A percentile compares a stretch with the other conserved stretches of the same genome.
Conservation (phyloP, 2,329 filamentous ascomycete genomes). For the Lachnellula hyalina region DNA sequence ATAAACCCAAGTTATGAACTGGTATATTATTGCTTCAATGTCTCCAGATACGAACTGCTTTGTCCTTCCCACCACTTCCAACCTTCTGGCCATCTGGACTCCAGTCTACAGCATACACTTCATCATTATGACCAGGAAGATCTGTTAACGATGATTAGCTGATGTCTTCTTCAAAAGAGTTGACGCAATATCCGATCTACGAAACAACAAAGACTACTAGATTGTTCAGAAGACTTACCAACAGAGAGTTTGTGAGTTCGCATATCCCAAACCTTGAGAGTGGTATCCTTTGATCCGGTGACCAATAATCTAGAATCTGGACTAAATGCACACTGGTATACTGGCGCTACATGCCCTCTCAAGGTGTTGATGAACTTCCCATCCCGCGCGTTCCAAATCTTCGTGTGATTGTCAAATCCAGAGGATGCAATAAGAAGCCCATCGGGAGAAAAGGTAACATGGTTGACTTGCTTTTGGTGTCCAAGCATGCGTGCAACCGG, state of each 20-base stretch:
- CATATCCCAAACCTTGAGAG: slow-evolving; percentile 92
- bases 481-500: slow-evolving; percentile 85
- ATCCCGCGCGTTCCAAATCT: slow-evolving; percentile 76
- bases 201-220: background rate
- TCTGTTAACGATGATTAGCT: slow-evolving; percentile 45
- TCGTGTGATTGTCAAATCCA: slow-evolving; percentile 91
- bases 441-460: slow-evolving; percentile 90
- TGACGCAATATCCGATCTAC: background rate
- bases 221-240: slow-evolving; percentile 20
- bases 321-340: slow-evolving; percentile 90
- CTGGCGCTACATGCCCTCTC: slow-evolving; percentile 82
- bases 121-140: slow-evolving; percentile 83
- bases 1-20: too few species aligned
- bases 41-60: slow-evolving; percentile 64
- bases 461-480: slow-evolving; percentile 95
- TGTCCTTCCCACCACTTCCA: slow-evolving; percentile 89
- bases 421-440: slow-evolving; percentile 81
- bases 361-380: slow-evolving; percentile 81
- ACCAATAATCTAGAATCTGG: slow-evolving; percentile 87
- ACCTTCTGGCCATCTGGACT: slow-evolving; percentile 84
- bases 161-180: background rate
- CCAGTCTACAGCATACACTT: slow-evolving; percentile 95
- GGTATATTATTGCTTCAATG: slow-evolving; percentile 37
- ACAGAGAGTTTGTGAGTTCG: slow-evolving; percentile 71
- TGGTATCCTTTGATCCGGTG: slow-evolving; percentile 77